These are phyloP conservation scores for Diaporthe aspalathi DNA, from an alignment of 2,329 filamentous ascomycete genomes.

Conservation along the genomic window DNA sequence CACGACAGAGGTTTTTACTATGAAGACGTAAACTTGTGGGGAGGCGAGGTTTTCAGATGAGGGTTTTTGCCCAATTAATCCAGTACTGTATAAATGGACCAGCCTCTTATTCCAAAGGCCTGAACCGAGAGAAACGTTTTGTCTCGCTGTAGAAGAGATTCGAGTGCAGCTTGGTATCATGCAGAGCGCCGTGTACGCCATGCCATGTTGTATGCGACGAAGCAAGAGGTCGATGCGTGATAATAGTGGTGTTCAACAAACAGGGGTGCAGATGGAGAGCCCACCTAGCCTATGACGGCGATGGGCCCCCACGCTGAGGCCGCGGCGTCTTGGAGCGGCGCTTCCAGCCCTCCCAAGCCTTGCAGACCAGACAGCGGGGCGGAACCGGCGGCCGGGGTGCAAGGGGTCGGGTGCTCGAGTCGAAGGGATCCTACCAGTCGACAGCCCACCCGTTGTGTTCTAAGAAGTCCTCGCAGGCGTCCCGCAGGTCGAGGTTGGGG, in stretches of 20 bases:
- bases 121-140: not conserved
- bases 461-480: slow-evolving; percentile 87
- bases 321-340: slow-evolving; percentile 5
- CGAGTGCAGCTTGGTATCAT: not conserved
- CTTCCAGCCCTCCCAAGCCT: slow-evolving; percentile 32
- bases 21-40: no score
- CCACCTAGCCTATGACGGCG: not conserved
- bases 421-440: slow-evolving; percentile 74
- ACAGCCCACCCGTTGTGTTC: slow-evolving; percentile 91
- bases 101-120: not conserved
- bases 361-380: slow-evolving; percentile 30
- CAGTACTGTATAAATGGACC: not conserved
- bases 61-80: not conserved
- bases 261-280: not conserved
- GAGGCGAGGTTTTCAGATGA: not conserved
- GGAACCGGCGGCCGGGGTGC: not conserved
- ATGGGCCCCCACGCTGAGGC: not conserved
- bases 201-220: slow-evolving; percentile 22
- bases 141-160: not conserved
- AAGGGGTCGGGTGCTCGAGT: not conserved
- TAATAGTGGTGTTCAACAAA: slow-evolving; percentile 3
- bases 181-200: slow-evolving; percentile 12
- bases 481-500: slow-evolving; percentile 83
- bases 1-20: not conserved
- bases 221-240: not conserved